Base-by-base conservation (phyloP, 768 basidiomycete species). In the Leccinum subtestaceum region DNA sequence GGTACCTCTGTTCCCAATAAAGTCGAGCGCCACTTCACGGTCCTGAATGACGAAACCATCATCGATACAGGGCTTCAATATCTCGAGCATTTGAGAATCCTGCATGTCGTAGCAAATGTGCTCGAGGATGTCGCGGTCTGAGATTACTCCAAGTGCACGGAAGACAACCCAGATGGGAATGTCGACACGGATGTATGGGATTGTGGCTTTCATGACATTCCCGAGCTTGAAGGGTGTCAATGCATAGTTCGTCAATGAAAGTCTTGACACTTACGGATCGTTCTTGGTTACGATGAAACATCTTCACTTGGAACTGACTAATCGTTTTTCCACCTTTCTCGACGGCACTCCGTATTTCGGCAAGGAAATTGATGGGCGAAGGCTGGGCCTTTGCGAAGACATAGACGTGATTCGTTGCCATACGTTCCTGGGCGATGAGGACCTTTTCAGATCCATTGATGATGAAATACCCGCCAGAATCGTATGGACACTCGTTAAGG, bases 381-480 rank as follows among this genome's bases (percentile, higher is more conserved):
- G 96, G 95, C 65, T 96, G 93, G 0, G 93, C 93, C 76, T 98
- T 99, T 53, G 95, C 94, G 69, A 99, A 99, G 54, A 98, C 95
- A 75, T 98, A 99, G 64, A 99, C 97, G 69, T 97, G 95, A 77
- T 99, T 99, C 23, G 94, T 95, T 10, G 97, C 96, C 95, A 98
- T 98, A 54, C 97, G 87, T 73, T 99, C 97, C 74, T 99, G 97
- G 2, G 97, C 97, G 73, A 99, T 99, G 61, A 99, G 81, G n/a
- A 99, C 97, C 75, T 99, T 99, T 73, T 99, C 97, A 2, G 97
- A 98, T 12, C 97, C 97, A 66, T 98, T 98, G 78, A 99, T 98
- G 70, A 99, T 93, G 74, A 99, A 99, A 73, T 99, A 99, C 52
- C 97, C 97, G 73, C 97, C 97, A 40, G 95, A 94, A 75, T 99